A percentile compares a stretch with the other conserved stretches of the same genome.
Conservation (phyloP, 208 protist genomes). For the Porcisia deanei region DNA sequence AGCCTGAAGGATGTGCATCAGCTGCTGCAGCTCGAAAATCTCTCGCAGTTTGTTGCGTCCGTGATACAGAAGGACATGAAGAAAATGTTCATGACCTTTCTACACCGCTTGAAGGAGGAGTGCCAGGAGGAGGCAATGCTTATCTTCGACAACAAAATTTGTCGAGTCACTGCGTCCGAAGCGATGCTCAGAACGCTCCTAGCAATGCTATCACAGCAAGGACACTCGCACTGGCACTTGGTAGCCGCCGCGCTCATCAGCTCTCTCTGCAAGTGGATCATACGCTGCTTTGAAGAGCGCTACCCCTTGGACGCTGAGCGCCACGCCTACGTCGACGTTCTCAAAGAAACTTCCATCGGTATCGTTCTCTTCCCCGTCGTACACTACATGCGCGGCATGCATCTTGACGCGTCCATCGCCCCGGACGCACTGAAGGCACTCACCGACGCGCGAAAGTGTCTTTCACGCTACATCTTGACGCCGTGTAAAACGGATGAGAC, state of each 20-base stretch:
- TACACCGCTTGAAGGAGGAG: slow-evolving; percentile 76
- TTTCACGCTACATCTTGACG: slow-evolving; percentile 36
- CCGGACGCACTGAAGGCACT: slow-evolving; percentile 61
- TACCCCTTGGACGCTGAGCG: slow-evolving; percentile 34
- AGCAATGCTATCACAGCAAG: slow-evolving; percentile 67
- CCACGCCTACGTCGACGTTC: slow-evolving; percentile 29
- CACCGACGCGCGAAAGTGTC: slow-evolving; percentile 54
- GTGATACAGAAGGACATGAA: slow-evolving; percentile 79
- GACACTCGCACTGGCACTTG: slow-evolving; percentile 71
- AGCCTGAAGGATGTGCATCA: slow-evolving; percentile 69
- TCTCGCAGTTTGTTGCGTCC: slow-evolving; percentile 60
- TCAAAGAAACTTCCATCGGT: slow-evolving; percentile 76
- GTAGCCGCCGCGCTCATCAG: slow-evolving; percentile 70
- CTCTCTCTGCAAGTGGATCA: slow-evolving; percentile 65
- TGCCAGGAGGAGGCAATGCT: slow-evolving; percentile 61
- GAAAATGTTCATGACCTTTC: slow-evolving; percentile 80
- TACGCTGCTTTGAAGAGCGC: slow-evolving; percentile 55
- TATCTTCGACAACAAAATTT: slow-evolving; percentile 35
- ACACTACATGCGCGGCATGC: slow-evolving; percentile 74
- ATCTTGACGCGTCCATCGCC: slow-evolving; percentile 56
- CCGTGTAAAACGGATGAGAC: slow-evolving; percentile 14
- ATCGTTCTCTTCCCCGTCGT: slow-evolving; percentile 79
- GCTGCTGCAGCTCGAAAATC: slow-evolving; percentile 57
- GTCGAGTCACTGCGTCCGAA: slow-evolving; percentile 38
- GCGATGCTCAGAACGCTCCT: slow-evolving; percentile 66